These are phyloP conservation scores for Iberis amara DNA, from an alignment of 441 rosid genomes.

Conservation along the genomic window DNA sequence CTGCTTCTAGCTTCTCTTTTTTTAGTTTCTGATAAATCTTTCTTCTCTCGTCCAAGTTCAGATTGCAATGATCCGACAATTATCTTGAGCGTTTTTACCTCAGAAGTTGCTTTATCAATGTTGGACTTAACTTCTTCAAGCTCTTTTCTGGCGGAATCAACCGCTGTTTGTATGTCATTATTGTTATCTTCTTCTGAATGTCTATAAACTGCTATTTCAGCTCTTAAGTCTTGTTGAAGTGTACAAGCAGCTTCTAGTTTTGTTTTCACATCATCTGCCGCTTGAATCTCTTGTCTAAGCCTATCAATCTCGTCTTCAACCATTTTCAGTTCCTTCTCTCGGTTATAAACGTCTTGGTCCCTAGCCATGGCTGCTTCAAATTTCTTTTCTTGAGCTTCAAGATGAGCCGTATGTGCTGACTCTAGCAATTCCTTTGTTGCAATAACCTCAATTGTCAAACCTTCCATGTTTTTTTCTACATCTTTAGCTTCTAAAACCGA, in stretches of 20 bases:
- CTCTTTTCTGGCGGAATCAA: slow-evolving; percentile 74
- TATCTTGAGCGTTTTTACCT: slow-evolving; percentile 65
- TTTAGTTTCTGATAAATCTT: slow-evolving; percentile 41
- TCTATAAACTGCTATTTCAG: slow-evolving; percentile 60
- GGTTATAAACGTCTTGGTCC: slow-evolving; percentile 64
- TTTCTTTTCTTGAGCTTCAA: slow-evolving; percentile 81
- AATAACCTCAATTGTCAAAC: slow-evolving; percentile 67
- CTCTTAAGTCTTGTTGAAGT: slow-evolving; percentile 55
- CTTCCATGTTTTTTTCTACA: slow-evolving; percentile 69
- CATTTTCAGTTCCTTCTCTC: slow-evolving; percentile 78
- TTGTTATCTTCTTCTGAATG: slow-evolving; percentile 34
- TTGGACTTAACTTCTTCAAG: slow-evolving; percentile 75
- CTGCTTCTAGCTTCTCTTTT: slow-evolving; percentile 64
- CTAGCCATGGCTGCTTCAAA: slow-evolving; percentile 66
- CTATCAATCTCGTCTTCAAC: slow-evolving; percentile 74
- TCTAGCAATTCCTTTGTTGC: slow-evolving; percentile 68
- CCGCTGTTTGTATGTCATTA: slow-evolving; percentile 48
- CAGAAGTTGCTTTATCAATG: slow-evolving; percentile 67
- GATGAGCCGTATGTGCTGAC: slow-evolving; percentile 70
- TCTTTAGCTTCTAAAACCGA: slow-evolving; percentile 63
- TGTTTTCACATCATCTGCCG: slow-evolving; percentile 60
- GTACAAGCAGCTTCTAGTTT: slow-evolving; percentile 60
- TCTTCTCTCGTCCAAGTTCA: slow-evolving; percentile 62
- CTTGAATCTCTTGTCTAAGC: slow-evolving; percentile 56
- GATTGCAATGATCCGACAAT: slow-evolving; percentile 58